These are phyloP conservation scores for Phlegmacium glaucopus DNA, from an alignment of 768 basidiomycete species.

Conservation along the genomic window DNA sequence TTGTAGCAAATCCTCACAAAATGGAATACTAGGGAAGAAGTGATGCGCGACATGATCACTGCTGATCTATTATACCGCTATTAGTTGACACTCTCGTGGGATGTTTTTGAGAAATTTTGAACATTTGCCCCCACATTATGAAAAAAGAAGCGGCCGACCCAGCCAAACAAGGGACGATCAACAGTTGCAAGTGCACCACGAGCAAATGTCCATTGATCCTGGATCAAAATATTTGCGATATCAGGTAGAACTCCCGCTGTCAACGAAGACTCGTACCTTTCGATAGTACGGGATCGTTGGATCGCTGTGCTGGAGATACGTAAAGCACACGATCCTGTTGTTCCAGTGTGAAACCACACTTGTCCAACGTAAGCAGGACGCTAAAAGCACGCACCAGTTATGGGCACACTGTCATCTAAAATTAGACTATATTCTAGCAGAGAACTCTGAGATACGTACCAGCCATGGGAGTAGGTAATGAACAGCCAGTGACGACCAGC, in stretches of 20 bases:
- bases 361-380: neutral
- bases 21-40: constrained; percentile 56
- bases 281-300: constrained; percentile 59
- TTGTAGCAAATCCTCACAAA: constrained; percentile 40
- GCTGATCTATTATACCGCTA: constrained; percentile 32
- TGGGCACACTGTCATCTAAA: constrained; percentile 35
- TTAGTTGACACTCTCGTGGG: neutral
- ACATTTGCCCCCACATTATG: constrained; percentile 37
- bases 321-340: constrained; percentile 58
- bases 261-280: constrained; percentile 18
- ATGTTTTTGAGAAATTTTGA: neutral
- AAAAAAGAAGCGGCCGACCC: constrained; percentile 54
- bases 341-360: constrained; percentile 1
- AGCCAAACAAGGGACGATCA: constrained; percentile 57
- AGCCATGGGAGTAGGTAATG: constrained; percentile 51
- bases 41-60: constrained; percentile 57
- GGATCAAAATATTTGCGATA: neutral
- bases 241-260: neutral
- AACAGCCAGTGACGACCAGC: constrained; percentile 31
- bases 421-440: neutral
- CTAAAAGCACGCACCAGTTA: constrained; percentile 31
- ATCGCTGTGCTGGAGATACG: constrained; percentile 61
- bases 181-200: constrained; percentile 60
- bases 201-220: constrained; percentile 56
- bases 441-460: constrained; percentile 23